Evolutionary conservation across 2,329 filamentous ascomycete species (phyloP).

Genomic region (Pseudocercospora fijiensis): DNA sequence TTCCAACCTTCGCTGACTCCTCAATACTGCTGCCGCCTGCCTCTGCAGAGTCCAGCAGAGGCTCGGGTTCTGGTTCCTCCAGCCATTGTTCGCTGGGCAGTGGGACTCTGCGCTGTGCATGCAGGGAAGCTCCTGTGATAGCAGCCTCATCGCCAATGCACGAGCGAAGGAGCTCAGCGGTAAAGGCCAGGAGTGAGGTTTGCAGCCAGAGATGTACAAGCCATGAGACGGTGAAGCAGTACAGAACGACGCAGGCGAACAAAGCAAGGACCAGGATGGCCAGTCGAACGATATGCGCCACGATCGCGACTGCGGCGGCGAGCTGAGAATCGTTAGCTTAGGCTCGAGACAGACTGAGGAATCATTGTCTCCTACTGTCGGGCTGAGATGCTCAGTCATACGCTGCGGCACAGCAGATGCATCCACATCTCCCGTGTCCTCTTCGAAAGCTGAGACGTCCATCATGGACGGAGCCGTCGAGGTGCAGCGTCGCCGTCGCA

Average conservation of each 20-base stretch:
- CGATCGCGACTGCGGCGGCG: slow-evolving; percentile 13
- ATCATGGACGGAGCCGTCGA: neutral
- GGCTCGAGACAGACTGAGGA: neutral
- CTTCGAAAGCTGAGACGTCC: slow-evolving; percentile 18
- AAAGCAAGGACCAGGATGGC: slow-evolving; percentile 19
- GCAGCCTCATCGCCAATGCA: slow-evolving; percentile 7
- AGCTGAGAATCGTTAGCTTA: slow-evolving; percentile 15
- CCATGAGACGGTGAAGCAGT: slow-evolving; percentile 21
- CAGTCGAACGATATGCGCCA: slow-evolving; percentile 12
- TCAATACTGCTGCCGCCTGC: neutral
- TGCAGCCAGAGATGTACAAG: slow-evolving; percentile 22
- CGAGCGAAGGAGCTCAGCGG: slow-evolving; percentile 12
- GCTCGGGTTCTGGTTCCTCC: neutral
- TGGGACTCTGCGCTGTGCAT: neutral
- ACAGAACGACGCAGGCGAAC: slow-evolving; percentile 10
- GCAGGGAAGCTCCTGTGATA: neutral
- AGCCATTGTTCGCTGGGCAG: neutral
- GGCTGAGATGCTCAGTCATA: slow-evolving; percentile 8
- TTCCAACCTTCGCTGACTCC: neutral
- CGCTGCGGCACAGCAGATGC: neutral
- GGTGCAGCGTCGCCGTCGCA: neutral
- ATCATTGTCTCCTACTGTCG: slow-evolving; percentile 7
- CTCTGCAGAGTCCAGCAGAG: neutral
- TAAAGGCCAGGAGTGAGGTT: slow-evolving; percentile 12
- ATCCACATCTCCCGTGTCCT: neutral